Percentiles rank a stretch among this genome's conserved stretches.
These are phyloP conservation scores for Colletotrichum sidae DNA, from an alignment of 2,329 filamentous ascomycete genomes.

Conservation along the genomic window DNA sequence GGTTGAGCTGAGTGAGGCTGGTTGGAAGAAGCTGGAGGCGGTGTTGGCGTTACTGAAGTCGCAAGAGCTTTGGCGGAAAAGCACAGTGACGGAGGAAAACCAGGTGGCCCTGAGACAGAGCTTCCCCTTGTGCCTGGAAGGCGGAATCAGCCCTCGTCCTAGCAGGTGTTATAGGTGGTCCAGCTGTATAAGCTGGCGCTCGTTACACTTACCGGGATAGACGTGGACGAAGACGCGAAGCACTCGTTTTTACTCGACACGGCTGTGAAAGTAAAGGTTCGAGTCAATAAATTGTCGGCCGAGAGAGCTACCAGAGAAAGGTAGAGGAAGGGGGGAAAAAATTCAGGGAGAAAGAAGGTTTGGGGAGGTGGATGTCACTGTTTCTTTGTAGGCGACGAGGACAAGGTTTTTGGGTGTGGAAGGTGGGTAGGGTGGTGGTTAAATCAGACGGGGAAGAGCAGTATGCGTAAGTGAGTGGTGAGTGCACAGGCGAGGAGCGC, in stretches of 20 bases:
- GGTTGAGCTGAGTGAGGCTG: neutral
- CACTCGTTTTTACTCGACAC: neutral
- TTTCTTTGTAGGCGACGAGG: conserved; percentile 12
- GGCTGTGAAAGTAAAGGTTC: neutral
- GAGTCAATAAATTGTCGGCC: neutral
- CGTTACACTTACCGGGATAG: conserved; percentile 3
- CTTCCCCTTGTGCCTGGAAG: conserved; percentile 1
- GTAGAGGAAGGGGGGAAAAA: neutral
- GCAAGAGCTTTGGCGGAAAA: neutral
- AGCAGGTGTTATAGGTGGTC: conserved; percentile 6
- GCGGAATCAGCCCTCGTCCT: conserved; percentile 13
- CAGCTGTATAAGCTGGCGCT: conserved; percentile 9
- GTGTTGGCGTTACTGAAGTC: neutral
- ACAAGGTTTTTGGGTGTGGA: conserved; percentile 1
- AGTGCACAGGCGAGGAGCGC: neutral
- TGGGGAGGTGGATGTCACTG: conserved; percentile 4
- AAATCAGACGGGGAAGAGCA: conserved; percentile 3
- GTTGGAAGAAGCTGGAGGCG: neutral
- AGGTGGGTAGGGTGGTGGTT: neutral
- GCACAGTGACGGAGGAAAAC: neutral
- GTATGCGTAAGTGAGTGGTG: too few species aligned
- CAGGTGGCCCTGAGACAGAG: neutral
- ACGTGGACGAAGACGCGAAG: conserved; percentile 2
- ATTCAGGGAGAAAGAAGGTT: neutral
- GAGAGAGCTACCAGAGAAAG: neutral